phyloP scores from a whole-genome alignment of 306 rosid genomes.

The Gleditsia sinensis region DNA sequence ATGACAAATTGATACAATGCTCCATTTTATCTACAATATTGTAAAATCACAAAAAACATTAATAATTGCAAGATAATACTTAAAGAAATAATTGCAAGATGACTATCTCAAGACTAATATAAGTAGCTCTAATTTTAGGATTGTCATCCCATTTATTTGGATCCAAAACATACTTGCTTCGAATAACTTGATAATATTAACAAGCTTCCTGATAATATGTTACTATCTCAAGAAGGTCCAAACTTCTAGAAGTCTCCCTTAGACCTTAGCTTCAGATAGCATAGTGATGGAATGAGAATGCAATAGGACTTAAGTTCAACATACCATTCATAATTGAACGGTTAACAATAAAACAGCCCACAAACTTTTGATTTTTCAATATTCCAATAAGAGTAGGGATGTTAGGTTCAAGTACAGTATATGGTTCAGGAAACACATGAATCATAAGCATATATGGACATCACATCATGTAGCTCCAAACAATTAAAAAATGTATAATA shows the following conservation, averaged over 20 bases:
- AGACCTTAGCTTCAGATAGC: constrained; percentile 11
- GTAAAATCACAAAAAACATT: too few species aligned
- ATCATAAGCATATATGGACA: not conserved
- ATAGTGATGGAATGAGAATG: constrained; percentile 17
- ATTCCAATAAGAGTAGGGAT: not conserved
- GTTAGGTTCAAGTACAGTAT: not conserved
- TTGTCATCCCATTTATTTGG: too few species aligned
- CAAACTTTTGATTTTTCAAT: constrained; percentile 15
- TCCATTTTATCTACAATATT: too few species aligned
- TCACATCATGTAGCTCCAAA: too few species aligned
- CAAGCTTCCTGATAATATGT: constrained; percentile 23
- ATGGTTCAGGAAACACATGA: too few species aligned
- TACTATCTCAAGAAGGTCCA: constrained; percentile 5
- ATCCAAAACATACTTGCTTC: too few species aligned
- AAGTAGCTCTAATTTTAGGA: too few species aligned
- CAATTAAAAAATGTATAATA: too few species aligned
- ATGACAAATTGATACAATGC: too few species aligned
- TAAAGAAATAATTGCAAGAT: too few species aligned
- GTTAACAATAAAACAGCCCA: not conserved
- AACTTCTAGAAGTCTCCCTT: not conserved
- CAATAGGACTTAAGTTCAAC: constrained; percentile 21
- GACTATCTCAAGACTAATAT: too few species aligned
- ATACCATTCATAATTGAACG: constrained; percentile 10
- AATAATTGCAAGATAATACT: too few species aligned
- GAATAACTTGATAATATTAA: not conserved